Evolutionary conservation across 257 asterid species (phyloP), one percentile per base, ranked within the genome.

Genomic region (Haberlea rhodopensis): DNA sequence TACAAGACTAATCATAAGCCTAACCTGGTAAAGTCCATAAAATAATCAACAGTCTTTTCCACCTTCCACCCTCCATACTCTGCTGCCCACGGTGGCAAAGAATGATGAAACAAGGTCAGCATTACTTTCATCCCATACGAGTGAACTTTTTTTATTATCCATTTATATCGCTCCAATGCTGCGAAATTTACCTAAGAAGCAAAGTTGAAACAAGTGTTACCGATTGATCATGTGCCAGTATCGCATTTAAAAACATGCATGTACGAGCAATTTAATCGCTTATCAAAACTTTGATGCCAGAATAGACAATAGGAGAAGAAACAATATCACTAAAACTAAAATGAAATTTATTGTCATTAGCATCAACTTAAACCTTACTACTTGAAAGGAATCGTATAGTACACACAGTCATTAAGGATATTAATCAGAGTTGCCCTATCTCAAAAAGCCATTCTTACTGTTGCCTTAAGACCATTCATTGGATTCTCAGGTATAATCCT

Each of bases 71-170:
- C 99, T 65, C 99, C 97, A 63, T 89, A 87, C 66, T 89, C 99
- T 21, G 97, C 97, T 5, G 96, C 99, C 99, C 99, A 92, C 34
- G 99, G 96, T 27, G 99, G 99, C 79, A 92, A 79, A 65, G 99
- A 92, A 79, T 92, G 99, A 73, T 92, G 99, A 78, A 92, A 92
- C 61, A 92, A 67, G 54, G 97, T 92, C 75, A 92, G 64, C 99
- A 89, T 89, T 62, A 92, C 99, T 79, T 89, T 89, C 99, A 92
- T 92, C 71, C 97, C 99, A 62, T 87, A 83, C 0, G 87, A 84
- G 67, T 65, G 95, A 76, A 86, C 97, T 77, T 78, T 89, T 73
- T 73, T 66, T 62, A 92, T 79, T 73, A 92, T 92, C 99, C 96
- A 87, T 77, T 80, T 89, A 64, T 92, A 92, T 64, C 99, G 82